Base-by-base conservation (phyloP, 345 rosid genomes). In the Dovyalis caffra region DNA sequence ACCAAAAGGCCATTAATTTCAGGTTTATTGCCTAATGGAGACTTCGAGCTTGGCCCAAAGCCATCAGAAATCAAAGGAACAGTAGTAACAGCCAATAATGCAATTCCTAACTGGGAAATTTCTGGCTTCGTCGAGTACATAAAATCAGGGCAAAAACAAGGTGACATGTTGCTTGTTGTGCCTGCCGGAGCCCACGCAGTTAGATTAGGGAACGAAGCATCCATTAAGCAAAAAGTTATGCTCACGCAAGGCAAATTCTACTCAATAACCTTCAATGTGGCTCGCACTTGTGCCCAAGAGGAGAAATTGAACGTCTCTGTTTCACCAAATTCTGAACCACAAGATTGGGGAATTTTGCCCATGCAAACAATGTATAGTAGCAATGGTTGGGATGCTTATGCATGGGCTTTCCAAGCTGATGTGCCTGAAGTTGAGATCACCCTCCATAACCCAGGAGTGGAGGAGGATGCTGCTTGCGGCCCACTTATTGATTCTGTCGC, bases 41-140 rank as follows among this genome's bases (percentile, higher is more conserved):
- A 90, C 79, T 92, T 95, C 60, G 99, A 92, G 86, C 20, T 79
- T 0, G 90, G 97, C 7, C 97, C 97, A 25, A 89, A 80, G 76
- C 82, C 82, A 21, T 74, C 82, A 6, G 76, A 91, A 45, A 7
- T 94, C 74, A 94, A 87, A 69, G 97, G 97, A 69, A 83, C 95
- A n/a, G 64, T 85, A 21, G 77, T 95, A 23, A 77, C 73, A 7
- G 77, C 65, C 76, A 77, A 82, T 40, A 78, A 69, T 6, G 93
- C 91, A 7, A 86, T 92, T n/a, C 95, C 97, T 1, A 62, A 76
- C 33, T 91, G 99, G 97, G 88, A 84, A 70, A 81, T 88, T 20
- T 82, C 94, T 1, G 99, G 99, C 68, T 84, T 58, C 57, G 94
- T 91, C 0, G 97, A 95, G 89, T 95, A 90, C 92, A 91, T 95